Conservation (phyloP, 2,329 filamentous ascomycete genomes). For the Cordyceps cicadae region DNA sequence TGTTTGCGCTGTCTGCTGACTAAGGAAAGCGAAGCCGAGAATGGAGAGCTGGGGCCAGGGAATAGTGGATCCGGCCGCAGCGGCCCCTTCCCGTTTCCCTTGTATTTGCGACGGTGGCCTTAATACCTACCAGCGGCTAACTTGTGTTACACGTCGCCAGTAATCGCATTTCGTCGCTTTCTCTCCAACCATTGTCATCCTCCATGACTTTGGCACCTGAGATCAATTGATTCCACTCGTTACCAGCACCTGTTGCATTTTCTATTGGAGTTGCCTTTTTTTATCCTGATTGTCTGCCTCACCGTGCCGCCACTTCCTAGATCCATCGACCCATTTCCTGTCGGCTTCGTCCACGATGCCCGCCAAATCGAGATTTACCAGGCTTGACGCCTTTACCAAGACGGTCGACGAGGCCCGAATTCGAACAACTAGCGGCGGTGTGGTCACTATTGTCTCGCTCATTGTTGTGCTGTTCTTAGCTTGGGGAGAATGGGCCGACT, state of each 20-base stretch:
- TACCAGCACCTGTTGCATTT: neutral
- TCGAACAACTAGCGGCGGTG: constrained; percentile 87
- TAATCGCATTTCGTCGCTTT: neutral
- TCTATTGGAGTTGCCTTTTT: neutral
- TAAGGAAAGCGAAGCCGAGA: neutral
- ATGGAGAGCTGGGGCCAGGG: neutral
- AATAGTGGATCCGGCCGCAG: neutral
- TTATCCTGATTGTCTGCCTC: neutral
- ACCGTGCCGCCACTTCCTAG: neutral
- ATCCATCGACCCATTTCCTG: neutral
- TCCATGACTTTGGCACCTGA: constrained; percentile 18
- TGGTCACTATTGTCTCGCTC: constrained; percentile 87
- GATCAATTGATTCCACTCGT: constrained; percentile 4
- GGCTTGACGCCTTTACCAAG: constrained; percentile 97
- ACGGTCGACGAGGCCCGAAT: constrained; percentile 97
- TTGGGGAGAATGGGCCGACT: constrained; percentile 95
- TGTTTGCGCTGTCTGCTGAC: neutral
- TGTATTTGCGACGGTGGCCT: constrained; percentile 31
- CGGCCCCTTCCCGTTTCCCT: neutral
- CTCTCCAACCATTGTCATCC: neutral
- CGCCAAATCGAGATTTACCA: constrained; percentile 85
- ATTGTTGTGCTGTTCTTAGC: constrained; percentile 81
- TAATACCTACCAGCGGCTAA: constrained; percentile 11
- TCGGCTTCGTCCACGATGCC: constrained; percentile 51
- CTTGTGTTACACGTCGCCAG: neutral